These are phyloP conservation scores for Claviceps sp. DNA, from an alignment of 2,329 filamentous ascomycete genomes.

Conservation along the genomic window DNA sequence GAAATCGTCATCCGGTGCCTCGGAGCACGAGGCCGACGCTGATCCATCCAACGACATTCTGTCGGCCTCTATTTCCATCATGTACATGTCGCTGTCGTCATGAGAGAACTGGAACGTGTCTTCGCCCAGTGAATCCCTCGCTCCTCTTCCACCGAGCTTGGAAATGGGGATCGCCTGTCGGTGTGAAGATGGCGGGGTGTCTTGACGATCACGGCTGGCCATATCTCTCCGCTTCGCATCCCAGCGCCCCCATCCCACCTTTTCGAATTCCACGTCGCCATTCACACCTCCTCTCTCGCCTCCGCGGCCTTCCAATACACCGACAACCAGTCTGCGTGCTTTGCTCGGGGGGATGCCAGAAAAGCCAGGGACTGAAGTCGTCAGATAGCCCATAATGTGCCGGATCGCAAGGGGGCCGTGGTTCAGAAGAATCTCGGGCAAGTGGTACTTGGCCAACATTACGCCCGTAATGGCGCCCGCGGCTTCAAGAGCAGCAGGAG, in stretches of 20 bases:
- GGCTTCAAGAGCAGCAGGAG: constrained; percentile 47
- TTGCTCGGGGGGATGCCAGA: constrained; percentile 79
- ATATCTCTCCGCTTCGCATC: constrained; percentile 66
- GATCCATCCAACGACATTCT: constrained; percentile 79
- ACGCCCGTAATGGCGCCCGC: constrained; percentile 70
- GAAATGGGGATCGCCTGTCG: constrained; percentile 44
- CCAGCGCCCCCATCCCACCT: constrained; percentile 96
- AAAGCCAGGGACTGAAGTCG: constrained; percentile 85
- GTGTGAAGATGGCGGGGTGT: constrained; percentile 28
- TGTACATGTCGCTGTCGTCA: constrained; percentile 50
- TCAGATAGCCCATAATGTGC: constrained; percentile 89
- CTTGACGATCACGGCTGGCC: constrained; percentile 31
- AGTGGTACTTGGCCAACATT: constrained; percentile 77
- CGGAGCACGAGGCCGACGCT: constrained; percentile 61
- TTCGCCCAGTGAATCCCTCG: constrained; percentile 47
- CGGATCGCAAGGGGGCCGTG: constrained; percentile 89
- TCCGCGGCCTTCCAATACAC: constrained; percentile 70
- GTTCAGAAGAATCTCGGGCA: constrained; percentile 78
- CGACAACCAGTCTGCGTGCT: constrained; percentile 82
- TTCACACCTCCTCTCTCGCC: constrained; percentile 48
- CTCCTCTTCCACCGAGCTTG: constrained; percentile 28
- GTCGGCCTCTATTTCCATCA: constrained; percentile 76
- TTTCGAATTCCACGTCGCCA: constrained; percentile 74
- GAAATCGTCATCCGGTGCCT: constrained; percentile 52
- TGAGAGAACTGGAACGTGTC: constrained; percentile 67